Evolutionary conservation across 345 rosid genomes (phyloP).

Genomic region (Pugionium dolabratum): DNA sequence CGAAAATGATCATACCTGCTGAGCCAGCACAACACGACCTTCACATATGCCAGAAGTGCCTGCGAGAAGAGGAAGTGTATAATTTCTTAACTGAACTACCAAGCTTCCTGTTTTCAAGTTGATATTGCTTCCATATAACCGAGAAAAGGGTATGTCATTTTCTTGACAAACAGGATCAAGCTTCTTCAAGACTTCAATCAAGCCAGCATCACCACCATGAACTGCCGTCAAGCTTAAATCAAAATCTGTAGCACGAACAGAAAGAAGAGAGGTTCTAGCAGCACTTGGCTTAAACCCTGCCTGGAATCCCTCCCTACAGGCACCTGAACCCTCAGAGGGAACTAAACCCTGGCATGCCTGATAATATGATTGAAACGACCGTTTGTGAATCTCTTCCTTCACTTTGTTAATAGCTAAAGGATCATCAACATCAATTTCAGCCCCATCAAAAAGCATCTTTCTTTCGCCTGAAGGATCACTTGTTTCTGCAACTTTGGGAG

Average conservation of each 20-base stretch:
- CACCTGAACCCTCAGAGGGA: constrained; percentile 83
- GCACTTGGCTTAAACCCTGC: constrained; percentile 85
- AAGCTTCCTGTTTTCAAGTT: constrained; percentile 59
- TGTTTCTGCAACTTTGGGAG: constrained; percentile 54
- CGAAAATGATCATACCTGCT: constrained; percentile 63
- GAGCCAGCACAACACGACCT: constrained; percentile 85
- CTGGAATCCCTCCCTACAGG: constrained; percentile 77
- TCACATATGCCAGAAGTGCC: constrained; percentile 82
- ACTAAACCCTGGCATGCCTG: constrained; percentile 77
- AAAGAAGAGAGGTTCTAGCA: constrained; percentile 73
- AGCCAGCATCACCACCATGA: constrained; percentile 87
- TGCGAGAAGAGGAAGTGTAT: constrained; percentile 82
- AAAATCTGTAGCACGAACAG: constrained; percentile 82
- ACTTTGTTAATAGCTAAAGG: constrained; percentile 55
- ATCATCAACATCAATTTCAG: constrained; percentile 64
- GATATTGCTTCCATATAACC: constrained; percentile 85
- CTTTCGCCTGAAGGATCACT: constrained; percentile 53
- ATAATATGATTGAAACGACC: constrained; percentile 79
- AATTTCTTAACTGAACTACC: constrained; percentile 70
- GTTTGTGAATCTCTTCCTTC: constrained; percentile 67
- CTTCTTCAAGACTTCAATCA: constrained; percentile 75
- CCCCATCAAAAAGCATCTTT: constrained; percentile 56
- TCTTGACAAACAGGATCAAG: constrained; percentile 80
- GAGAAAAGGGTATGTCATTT: constrained; percentile 80
- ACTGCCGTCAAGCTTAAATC: constrained; percentile 72